phyloP scores from a whole-genome alignment of 345 rosid genomes.

The Cochlearia excelsa region DNA sequence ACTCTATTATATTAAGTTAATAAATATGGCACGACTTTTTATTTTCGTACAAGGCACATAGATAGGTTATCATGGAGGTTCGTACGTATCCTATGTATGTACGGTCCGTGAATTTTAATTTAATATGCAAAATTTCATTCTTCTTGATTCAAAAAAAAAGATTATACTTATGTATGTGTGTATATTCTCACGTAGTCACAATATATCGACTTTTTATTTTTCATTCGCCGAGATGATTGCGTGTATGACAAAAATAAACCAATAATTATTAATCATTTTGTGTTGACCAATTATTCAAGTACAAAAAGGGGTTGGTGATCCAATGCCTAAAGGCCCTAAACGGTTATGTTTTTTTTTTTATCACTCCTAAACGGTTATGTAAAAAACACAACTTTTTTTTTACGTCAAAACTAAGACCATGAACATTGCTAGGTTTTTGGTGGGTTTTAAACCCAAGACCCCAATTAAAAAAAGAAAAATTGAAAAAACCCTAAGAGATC shows the following conservation, averaged over 20 bases:
- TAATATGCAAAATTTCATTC: not conserved
- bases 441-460: no score
- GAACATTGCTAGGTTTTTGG: no score
- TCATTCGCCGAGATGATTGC: constrained; percentile 24
- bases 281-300: constrained; percentile 7
- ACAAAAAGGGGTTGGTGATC: constrained; percentile 16
- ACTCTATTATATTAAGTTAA: constrained; percentile 1
- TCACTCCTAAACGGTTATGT: no score
- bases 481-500: no score
- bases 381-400: no score
- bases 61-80: constrained; percentile 33
- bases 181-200: no score
- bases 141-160: no score
- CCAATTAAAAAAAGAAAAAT: no score
- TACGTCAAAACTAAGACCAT: no score
- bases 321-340: no score
- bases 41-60: not conserved
- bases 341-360: no score
- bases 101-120: constrained; percentile 19
- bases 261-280: constrained; percentile 4
- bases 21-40: constrained; percentile 13
- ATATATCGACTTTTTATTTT: no score
- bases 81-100: constrained; percentile 15
- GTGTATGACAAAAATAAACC: constrained; percentile 10
- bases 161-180: constrained; percentile 4